These are phyloP conservation scores for Centaurea solstitialis DNA, from an alignment of 129 eudicot species.

Conservation along the genomic window DNA sequence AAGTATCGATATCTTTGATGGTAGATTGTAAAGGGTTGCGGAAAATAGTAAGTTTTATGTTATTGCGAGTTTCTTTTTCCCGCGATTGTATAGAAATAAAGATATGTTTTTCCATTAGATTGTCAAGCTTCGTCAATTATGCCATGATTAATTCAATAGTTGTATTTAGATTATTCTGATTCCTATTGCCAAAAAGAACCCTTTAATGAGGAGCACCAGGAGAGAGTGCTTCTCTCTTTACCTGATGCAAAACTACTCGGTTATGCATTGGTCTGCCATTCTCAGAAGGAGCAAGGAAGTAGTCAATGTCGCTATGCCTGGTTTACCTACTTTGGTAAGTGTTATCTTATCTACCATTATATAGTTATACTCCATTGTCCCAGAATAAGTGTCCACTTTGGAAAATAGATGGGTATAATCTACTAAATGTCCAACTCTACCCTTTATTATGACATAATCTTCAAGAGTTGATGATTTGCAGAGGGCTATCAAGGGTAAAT, in stretches of 20 bases:
- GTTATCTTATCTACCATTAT: neutral
- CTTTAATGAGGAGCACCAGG: neutral
- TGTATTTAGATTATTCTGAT: neutral
- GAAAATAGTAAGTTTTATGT: conserved; percentile 9
- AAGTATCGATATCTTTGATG: conserved; percentile 38
- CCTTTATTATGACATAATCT: neutral
- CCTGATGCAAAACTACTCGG: conserved; percentile 81
- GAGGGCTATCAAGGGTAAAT: neutral
- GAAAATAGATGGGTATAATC: neutral
- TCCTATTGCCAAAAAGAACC: no score
- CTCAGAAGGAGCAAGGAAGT: conserved; percentile 68
- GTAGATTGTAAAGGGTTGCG: conserved; percentile 31
- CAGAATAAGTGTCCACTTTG: neutral
- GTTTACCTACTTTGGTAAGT: conserved; percentile 65
- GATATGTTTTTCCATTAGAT: neutral
- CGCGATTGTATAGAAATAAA: conserved; percentile 6
- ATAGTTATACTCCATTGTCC: neutral
- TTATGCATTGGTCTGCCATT: conserved; percentile 96
- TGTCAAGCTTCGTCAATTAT: neutral
- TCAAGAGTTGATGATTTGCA: neutral
- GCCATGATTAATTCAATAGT: neutral
- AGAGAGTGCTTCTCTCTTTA: conserved; percentile 26
- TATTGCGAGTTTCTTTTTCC: neutral
- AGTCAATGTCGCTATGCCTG: conserved; percentile 71
- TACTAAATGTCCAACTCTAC: neutral